A percentile compares a stretch with the other conserved stretches of the same genome.
phyloP scores from a whole-genome alignment of 352 stramenopile species.

The Halophytophthora polymorphica region DNA sequence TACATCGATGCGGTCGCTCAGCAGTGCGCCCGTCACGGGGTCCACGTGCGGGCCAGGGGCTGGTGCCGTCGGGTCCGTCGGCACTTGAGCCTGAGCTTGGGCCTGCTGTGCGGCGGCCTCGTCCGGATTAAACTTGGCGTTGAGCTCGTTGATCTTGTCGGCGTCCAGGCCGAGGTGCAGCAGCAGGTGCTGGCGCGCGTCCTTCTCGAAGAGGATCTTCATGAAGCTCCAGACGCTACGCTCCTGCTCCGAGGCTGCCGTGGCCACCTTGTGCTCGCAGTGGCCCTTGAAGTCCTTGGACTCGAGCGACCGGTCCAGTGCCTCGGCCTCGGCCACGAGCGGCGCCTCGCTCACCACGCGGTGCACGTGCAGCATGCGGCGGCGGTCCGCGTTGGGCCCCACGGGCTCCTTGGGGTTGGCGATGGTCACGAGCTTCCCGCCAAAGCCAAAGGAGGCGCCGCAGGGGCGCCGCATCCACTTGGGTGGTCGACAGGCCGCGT shows the following conservation, averaged over 20 bases:
- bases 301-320: constrained; percentile 89
- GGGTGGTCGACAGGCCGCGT: constrained; percentile 83
- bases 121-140: constrained; percentile 73
- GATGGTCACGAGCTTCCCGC: constrained; percentile 92
- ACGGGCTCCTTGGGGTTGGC: constrained; percentile 58
- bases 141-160: constrained; percentile 87
- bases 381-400: constrained; percentile 50
- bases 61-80: constrained; percentile 17
- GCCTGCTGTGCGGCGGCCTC: constrained; percentile 27
- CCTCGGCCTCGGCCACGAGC: constrained; percentile 84
- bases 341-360: constrained; percentile 73
- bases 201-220: constrained; percentile 94
- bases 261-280: constrained; percentile 88
- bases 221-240: constrained; percentile 90
- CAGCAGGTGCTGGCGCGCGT: constrained; percentile 93
- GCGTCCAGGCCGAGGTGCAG: constrained; percentile 94
- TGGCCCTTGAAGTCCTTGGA: constrained; percentile 91
- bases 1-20: constrained; percentile 78
- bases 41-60: constrained; percentile 27
- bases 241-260: constrained; percentile 57
- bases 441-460: constrained; percentile 95
- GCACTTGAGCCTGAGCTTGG: constrained; percentile 10
- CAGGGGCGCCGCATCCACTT: constrained; percentile 93
- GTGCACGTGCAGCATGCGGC: constrained; percentile 78
- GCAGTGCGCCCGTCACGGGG: constrained; percentile 39